A percentile compares a stretch with the other conserved stretches of the same genome.
Conservation (phyloP, 441 rosid species). For the Manihot esculenta region DNA sequence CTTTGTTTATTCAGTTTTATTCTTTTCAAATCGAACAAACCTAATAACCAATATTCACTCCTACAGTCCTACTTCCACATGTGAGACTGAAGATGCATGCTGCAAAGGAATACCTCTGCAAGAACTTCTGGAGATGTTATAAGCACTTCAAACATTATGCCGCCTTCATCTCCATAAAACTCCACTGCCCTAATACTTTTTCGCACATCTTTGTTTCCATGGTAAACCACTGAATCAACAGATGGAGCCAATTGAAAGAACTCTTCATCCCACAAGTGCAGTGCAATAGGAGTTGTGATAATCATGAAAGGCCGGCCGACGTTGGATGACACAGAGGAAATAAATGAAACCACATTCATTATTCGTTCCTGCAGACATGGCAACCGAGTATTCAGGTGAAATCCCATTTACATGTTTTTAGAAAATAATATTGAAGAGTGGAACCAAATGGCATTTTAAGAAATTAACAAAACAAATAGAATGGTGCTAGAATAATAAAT, state of each 20-base stretch:
- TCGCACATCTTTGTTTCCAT: constrained; percentile 43
- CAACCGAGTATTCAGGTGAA: not conserved
- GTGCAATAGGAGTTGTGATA: constrained; percentile 41
- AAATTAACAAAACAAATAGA: not conserved
- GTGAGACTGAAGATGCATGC: not conserved
- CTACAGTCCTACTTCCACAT: not conserved
- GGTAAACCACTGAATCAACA: constrained; percentile 44
- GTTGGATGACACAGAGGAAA: constrained; percentile 34
- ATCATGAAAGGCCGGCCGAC: constrained; percentile 47
- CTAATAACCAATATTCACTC: too few relatives aligned
- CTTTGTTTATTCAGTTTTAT: too few relatives aligned
- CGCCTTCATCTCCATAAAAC: constrained; percentile 40
- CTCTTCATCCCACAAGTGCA: constrained; percentile 53
- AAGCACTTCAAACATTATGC: constrained; percentile 50
- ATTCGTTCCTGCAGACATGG: constrained; percentile 50
- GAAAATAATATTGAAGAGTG: not conserved
- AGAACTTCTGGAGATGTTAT: constrained; percentile 49
- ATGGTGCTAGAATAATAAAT: too few relatives aligned
- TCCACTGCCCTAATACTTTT: constrained; percentile 42
- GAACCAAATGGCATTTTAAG: not conserved
- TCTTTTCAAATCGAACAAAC: too few relatives aligned
- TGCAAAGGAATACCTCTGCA: constrained; percentile 44
- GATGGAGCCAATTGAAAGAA: constrained; percentile 41
- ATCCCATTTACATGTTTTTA: not conserved
- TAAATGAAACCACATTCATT: constrained; percentile 42